Evolutionary conservation across 2,329 filamentous ascomycete species (phyloP), one percentile per base, ranked within the genome.

Genomic region (Cucurbitaria berberidis): DNA sequence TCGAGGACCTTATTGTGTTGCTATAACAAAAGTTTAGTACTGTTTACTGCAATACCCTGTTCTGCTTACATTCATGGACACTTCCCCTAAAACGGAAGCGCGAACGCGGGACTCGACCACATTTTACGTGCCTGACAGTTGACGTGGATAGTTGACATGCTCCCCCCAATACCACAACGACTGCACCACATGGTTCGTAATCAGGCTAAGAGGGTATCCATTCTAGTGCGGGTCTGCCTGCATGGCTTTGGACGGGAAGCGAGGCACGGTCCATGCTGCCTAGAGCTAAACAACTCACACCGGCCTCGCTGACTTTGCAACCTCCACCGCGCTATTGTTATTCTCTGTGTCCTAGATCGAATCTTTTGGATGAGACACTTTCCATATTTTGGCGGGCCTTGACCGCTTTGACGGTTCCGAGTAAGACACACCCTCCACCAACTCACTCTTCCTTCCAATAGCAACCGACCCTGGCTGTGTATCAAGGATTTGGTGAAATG

Each of bases 351-450:
- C 19, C 36, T 57, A 24, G 35, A 48, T 53, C 21, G 35, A 24
- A 19, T 16, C 32, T 56, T 58, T 61, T 59, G 56, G 51, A 62
- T 62, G 60, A 60, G 46, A 57, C 34, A 48, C 48, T 11, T 43
- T 45, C 41, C 41, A 51, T 26, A 52, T 45, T 44, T 47, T 51
- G 39, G 58, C 53, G 60, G 55, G 51, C 44, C 36, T 45, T 64
- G 54, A 63, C 57, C 62, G 62, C 62, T 62, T 59, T 49, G 38
- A 56, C 56, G 43, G 56, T 45, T 48, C 49, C 39, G 56, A 64
- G 62, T 66, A 67, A 65, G 63, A 65, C 56, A 62, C 46, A 57
- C 52, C 57, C 58, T 57, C 51, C 47, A 60, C 53, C 49, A 54
- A 55, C 46, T 41, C 47, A 29, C 55, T 39, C 53, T 49, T 47